Evolutionary conservation across 2,329 filamentous ascomycete genomes (phyloP).

Genomic region (Hysterium pulicare): DNA sequence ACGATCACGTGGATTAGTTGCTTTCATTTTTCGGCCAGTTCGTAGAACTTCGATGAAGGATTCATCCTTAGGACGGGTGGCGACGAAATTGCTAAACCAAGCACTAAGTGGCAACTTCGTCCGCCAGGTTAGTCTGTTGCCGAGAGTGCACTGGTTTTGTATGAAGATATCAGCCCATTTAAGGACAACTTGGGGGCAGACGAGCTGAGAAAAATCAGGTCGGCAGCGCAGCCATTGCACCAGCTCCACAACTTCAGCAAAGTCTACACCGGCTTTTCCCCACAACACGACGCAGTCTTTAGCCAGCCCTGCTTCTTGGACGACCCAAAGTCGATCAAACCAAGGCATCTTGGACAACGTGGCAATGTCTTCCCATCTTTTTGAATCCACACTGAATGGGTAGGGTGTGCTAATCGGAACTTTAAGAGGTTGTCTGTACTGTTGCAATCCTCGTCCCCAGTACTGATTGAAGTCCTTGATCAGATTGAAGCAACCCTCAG

Average conservation of each 20-base stretch:
- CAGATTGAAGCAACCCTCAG: not conserved
- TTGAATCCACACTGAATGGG: not conserved
- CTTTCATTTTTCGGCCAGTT: not conserved
- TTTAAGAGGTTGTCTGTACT: not conserved
- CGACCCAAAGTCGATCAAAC: constrained; percentile 1
- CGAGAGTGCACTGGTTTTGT: not conserved
- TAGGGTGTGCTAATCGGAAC: not conserved
- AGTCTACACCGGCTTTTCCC: not conserved
- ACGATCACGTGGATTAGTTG: not conserved
- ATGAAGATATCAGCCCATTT: not conserved
- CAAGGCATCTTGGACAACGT: not conserved
- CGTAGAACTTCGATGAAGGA: not conserved
- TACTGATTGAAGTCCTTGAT: not conserved
- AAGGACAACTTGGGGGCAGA: not conserved
- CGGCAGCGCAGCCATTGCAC: not conserved
- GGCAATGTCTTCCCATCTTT: not conserved
- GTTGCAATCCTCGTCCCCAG: not conserved
- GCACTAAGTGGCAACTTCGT: not conserved
- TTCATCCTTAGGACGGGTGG: not conserved
- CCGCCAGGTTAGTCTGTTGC: not conserved
- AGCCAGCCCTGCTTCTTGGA: constrained; percentile 1
- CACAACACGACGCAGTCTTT: not conserved
- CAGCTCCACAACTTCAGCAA: not conserved
- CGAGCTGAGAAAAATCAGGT: not conserved
- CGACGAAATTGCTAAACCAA: not conserved